Percentiles rank a stretch among this genome's conserved stretches.
Evolutionary conservation across 768 basidiomycete genomes (phyloP).

Genomic region (Lactifluus volemus): DNA sequence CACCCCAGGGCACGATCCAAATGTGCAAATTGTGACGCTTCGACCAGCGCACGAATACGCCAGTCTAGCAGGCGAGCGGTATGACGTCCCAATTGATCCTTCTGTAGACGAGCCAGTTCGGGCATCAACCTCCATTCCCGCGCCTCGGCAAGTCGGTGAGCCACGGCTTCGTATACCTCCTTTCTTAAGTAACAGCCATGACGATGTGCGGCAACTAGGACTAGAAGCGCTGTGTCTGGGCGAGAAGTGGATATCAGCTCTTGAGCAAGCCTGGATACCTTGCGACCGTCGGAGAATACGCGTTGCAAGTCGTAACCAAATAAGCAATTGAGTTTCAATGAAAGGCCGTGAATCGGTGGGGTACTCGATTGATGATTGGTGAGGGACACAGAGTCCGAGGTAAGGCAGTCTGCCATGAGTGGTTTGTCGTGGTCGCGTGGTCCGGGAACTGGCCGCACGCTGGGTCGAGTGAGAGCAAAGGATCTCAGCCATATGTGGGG

Average conservation of each 20-base stretch:
- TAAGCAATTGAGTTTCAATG: not conserved
- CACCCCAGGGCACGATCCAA: constrained; percentile 41
- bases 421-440: not conserved
- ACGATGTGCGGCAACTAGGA: constrained; percentile 40
- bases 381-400: not conserved
- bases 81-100: constrained; percentile 38
- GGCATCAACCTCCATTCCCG: constrained; percentile 46
- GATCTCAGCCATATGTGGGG: constrained; percentile 22
- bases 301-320: not conserved
- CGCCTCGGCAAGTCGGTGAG: constrained; percentile 38
- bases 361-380: not conserved
- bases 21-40: constrained; percentile 35
- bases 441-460: not conserved
- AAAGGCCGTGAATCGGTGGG: not conserved
- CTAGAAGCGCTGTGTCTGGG: constrained; percentile 35
- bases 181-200: constrained; percentile 43
- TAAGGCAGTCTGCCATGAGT: not conserved
- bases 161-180: constrained; percentile 50
- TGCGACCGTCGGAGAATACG: constrained; percentile 14
- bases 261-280: constrained; percentile 11
- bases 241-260: not conserved
- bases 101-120: constrained; percentile 39
- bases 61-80: constrained; percentile 60
- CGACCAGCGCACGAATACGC: constrained; percentile 53
- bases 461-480: constrained; percentile 5